Base-by-base conservation (phyloP, 2,329 filamentous ascomycete species). In the Pyrenophora seminiperda region DNA sequence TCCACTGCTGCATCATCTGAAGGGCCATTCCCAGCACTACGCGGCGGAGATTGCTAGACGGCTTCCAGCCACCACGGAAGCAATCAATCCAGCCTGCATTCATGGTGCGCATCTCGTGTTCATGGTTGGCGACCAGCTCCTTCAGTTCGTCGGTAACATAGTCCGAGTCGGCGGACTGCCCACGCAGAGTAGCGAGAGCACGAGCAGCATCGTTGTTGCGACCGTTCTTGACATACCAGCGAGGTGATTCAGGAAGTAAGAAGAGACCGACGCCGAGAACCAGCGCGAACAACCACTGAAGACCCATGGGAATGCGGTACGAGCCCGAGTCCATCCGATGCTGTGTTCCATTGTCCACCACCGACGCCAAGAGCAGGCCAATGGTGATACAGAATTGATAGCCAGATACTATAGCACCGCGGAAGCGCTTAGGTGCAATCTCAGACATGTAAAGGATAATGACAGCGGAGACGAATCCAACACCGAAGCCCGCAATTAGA, bases 41-140 rank as follows among this genome's bases (percentile, higher is more conserved):
- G 49, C 76, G 75, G 59, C 77, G 76, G 14, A 79, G 56, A 59
- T 79, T 79, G 56, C 79, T 81, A 70, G 78, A 80, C 17, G 80
- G 76, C 50, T 77, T 72, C 68, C 75, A 80, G 41, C 76, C 79
- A 41, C 83, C 83, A 32, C 68, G 73, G 78, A 86, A 86, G 76
- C 83, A 85, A 73, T 83, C 82, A 50, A 76, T 68, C 91, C 91
- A 95, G 67, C 80, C 82, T 51, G 87, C 76, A 41, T 83, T 65
- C 63, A 86, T 68, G 39, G 65, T 50, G 42, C 61, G 61, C 33
- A 56, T 58, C 80, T 96, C 91, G 71, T 93, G 91, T 76, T 90
- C 89, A 75, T 93, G 84, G 80, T 95, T 96, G 78, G 90, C 91
- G 52, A 94, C 81, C 59, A 96, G 90, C 77, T 96, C 91, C 34